Conservation (phyloP, 2,329 filamentous ascomycete genomes). For the Fusarium secorum region DNA sequence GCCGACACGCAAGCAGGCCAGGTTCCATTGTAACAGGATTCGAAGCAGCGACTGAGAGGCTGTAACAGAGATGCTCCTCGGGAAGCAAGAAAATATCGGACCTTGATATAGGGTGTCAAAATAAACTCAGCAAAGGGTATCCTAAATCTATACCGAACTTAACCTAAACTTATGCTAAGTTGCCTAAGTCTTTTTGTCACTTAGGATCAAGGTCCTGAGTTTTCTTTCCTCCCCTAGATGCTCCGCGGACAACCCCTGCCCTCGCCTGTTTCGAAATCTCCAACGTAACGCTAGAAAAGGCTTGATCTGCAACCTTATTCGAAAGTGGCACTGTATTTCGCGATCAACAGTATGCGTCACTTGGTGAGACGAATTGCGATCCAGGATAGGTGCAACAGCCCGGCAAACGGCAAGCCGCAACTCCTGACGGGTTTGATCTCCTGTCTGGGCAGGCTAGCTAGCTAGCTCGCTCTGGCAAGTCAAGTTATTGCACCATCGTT, state of each 20-base stretch:
- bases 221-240: too few species aligned
- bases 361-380: conserved; percentile 3
- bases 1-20: conserved; percentile 29
- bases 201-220: too few species aligned
- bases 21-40: conserved; percentile 24
- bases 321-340: conserved; percentile 8
- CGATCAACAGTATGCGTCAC: conserved; percentile 9
- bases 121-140: too few species aligned
- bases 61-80: conserved; percentile 11
- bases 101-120: too few species aligned
- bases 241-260: conserved; percentile 19
- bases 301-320: conserved; percentile 27
- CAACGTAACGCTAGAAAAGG: conserved; percentile 31
- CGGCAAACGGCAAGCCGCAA: neutral
- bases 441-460: conserved; percentile 1
- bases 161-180: too few species aligned
- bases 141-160: too few species aligned
- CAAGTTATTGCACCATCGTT: conserved; percentile 25
- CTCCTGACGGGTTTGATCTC: neutral
- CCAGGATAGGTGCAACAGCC: conserved; percentile 12
- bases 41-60: neutral
- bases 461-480: conserved; percentile 1
- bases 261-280: conserved; percentile 19
- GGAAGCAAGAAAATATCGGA: too few species aligned
- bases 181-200: too few species aligned